Conservation (phyloP, 1,139 yeast species). For the Chernovozyma aurita region DNA sequence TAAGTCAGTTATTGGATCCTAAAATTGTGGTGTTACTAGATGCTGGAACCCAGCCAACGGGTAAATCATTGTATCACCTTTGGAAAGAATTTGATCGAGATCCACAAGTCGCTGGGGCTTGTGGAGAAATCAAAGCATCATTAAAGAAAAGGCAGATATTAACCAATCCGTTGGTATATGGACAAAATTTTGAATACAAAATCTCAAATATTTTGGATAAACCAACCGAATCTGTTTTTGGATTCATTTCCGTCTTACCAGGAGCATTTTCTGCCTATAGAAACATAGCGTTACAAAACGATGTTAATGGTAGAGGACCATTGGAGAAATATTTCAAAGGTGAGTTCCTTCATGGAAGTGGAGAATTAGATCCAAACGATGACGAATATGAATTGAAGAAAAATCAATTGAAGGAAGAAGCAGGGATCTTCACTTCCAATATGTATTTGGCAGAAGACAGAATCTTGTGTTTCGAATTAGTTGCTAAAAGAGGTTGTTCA, state of each 20-base stretch:
- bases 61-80: slow-evolving; percentile 67
- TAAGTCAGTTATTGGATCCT: slow-evolving; percentile 67
- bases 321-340: slow-evolving; percentile 77
- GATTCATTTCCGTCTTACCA: slow-evolving; percentile 76
- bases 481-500: slow-evolving; percentile 58
- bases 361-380: slow-evolving; percentile 25
- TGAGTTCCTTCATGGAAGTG: slow-evolving; percentile 58
- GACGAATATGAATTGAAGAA: slow-evolving; percentile 43
- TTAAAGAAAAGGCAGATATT: slow-evolving; percentile 57
- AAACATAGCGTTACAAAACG: slow-evolving; percentile 61
- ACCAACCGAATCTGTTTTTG: slow-evolving; percentile 80
- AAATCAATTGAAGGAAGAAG: slow-evolving; percentile 40
- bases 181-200: slow-evolving; percentile 81
- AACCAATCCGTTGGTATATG: slow-evolving; percentile 73
- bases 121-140: slow-evolving; percentile 77
- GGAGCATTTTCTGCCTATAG: slow-evolving; percentile 88
- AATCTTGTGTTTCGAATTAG: slow-evolving; percentile 75
- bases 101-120: slow-evolving; percentile 78
- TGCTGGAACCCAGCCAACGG: slow-evolving; percentile 75
- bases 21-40: slow-evolving; percentile 68
- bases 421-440: slow-evolving; percentile 73
- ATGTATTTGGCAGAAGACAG: slow-evolving; percentile 87
- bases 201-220: slow-evolving; percentile 79
- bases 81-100: slow-evolving; percentile 72
- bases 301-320: slow-evolving; percentile 65